Base-by-base conservation (phyloP, 2,329 filamentous ascomycete genomes). In the Pseudocercospora pini-densiflorae region DNA sequence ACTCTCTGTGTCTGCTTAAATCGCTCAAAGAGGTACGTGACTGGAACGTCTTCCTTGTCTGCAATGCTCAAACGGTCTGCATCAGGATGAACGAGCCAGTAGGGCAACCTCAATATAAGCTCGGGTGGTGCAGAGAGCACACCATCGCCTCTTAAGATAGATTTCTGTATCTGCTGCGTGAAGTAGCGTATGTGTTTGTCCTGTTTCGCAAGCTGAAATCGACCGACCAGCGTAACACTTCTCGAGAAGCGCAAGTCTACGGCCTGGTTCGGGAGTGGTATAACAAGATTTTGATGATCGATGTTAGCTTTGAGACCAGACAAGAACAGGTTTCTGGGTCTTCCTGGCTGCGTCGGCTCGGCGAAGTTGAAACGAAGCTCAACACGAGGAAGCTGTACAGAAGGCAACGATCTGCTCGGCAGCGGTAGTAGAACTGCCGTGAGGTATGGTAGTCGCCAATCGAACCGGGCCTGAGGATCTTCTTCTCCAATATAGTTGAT, bases 11-110 rank as follows among this genome's bases (percentile, higher is more conserved):
- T 65, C 40, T 74, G 72, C 69, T 76, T 74, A 40, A 76, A 72
- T 9, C 72, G 66, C 24, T 75, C 74, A 33, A 76, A 69, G 7
- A 74, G 24, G 59, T 77, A 77, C 16, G 61, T 60, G 16, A 73
- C 61, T 2, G 68, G 24, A 5, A 66, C 29, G 29, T 68, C 68
- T 59, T 64, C 63, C 23, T 59, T 19, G 2, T 40, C 49, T 9
- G 27, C 45, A 23, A 21, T 19, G 33, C 31, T 24, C 12, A 33
- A 12, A 4, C 29, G 24, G 10, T 55, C 21, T 21, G 33, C 23
- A 10, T 49, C 29, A 14, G 33, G 24, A 19, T 62, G 19, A 19
- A 67, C 45, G 9, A 73, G 54, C 68, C 64, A 72, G 12, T 19
- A 19, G 5, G 73, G 73, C 5, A 75, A 23, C n/a, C 23, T 43